Base-by-base conservation (phyloP, 768 basidiomycete species). In the Mrakia blollopis region DNA sequence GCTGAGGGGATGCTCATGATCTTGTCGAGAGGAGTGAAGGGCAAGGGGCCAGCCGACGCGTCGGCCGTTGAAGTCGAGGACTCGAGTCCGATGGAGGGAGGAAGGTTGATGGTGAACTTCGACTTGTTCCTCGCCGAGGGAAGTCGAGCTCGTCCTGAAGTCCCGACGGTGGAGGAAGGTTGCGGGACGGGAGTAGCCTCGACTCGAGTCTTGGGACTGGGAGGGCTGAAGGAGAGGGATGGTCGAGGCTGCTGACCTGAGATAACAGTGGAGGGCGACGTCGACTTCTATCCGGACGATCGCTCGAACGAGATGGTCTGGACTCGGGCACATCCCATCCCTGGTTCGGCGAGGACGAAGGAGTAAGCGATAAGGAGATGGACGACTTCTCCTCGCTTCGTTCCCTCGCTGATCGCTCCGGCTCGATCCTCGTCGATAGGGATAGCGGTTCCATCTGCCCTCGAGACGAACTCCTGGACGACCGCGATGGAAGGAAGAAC, bases 21-120 rank as follows among this genome's bases (percentile, higher is more conserved):
- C 57, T 60, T 60, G 57, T 60, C 57, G 57, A 60, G 57, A 25
- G 57, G 57, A 30, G 57, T 60, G 57, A 60, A 60, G 25, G 57
- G 57, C 6, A 60, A 25, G 25, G 57, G 57, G 10, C 57, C 57
- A 60, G 44, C 44, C 44, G 44, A 44, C 10, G 44, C 7, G 14
- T 60, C 18, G 57, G 9, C 57, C 8, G 57, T 60, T 23, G 57
- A n/a, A n/a, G n/a, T n/a, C n/a, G n/a, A n/a, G n/a, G n/a, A 25
- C 57, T 8, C 57, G 57, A 60, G 10, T 30, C 57, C 28, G 57
- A 25, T 8, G 3, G 57, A 60, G 57, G 57, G 57, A 25, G 57
- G 57, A 13, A 60, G 57, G 57, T 25, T 60, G 57, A 60, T 60
- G 57, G 25, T 60, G 25, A 60, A 18, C 18, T 60, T 60, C 25